Percentiles rank a stretch among this genome's conserved stretches.
Evolutionary conservation across 306 rosid genomes (phyloP).

Genomic region (Gleditsia sinensis): DNA sequence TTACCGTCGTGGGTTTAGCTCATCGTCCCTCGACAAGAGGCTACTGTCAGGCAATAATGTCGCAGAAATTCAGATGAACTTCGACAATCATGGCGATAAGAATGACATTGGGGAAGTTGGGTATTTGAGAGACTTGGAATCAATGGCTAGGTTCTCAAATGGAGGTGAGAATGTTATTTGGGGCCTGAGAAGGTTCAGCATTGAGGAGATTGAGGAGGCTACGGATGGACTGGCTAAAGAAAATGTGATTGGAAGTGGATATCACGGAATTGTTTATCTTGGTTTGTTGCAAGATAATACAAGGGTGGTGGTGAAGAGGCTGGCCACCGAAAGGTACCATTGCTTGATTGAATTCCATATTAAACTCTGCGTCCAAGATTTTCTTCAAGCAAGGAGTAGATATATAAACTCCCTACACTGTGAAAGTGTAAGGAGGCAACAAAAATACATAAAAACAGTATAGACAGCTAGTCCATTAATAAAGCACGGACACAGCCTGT

Average conservation of each 20-base stretch:
- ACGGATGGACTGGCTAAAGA: constrained; percentile 50
- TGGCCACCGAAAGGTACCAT: constrained; percentile 50
- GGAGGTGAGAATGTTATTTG: constrained; percentile 20
- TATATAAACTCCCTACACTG: too few species aligned
- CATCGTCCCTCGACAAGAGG: constrained; percentile 46
- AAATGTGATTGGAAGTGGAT: constrained; percentile 52
- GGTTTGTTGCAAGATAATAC: constrained; percentile 50
- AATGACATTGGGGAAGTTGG: neutral
- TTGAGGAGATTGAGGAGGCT: constrained; percentile 50
- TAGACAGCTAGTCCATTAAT: too few species aligned
- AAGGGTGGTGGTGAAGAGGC: constrained; percentile 54
- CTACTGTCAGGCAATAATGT: constrained; percentile 36
- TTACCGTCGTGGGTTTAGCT: neutral
- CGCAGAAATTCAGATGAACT: constrained; percentile 35
- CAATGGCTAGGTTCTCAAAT: constrained; percentile 5
- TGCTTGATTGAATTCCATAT: neutral
- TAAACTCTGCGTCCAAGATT: neutral
- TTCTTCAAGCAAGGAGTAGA: neutral
- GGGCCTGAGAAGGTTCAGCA: constrained; percentile 23
- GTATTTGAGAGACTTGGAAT: constrained; percentile 29
- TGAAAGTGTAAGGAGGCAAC: too few species aligned
- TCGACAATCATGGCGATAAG: neutral
- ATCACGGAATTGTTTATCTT: constrained; percentile 48
- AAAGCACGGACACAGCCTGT: too few species aligned
- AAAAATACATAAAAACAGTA: too few species aligned